Evolutionary conservation across 2,329 filamentous ascomycete species (phyloP).

Genomic region (Ophiostoma perfectum): DNA sequence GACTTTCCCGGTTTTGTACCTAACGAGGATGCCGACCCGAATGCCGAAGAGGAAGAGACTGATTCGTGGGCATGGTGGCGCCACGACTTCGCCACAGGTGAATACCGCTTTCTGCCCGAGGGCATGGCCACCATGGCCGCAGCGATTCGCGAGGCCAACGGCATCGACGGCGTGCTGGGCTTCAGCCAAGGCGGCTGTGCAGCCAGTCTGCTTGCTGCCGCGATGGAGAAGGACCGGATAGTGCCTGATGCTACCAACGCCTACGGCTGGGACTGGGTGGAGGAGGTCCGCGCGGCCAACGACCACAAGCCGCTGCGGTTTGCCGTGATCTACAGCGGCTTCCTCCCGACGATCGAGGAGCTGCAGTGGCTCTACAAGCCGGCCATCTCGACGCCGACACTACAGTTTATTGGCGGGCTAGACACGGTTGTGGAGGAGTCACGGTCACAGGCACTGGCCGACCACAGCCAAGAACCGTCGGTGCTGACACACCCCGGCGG

Average conservation of each 20-base stretch:
- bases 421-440: conserved; percentile 84
- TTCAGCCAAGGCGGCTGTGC: conserved; percentile 76
- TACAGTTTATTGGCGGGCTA: conserved; percentile 77
- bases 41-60: conserved; percentile 33
- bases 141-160: conserved; percentile 56
- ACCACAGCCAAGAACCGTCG: conserved; percentile 53
- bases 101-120: conserved; percentile 64
- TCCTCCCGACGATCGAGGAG: conserved; percentile 56
- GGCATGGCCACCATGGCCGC: conserved; percentile 61
- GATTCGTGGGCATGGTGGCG: conserved; percentile 82
- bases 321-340: conserved; percentile 71
- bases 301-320: conserved; percentile 53
- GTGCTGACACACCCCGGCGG: conserved; percentile 75
- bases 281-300: conserved; percentile 47
- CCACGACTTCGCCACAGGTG: conserved; percentile 57
- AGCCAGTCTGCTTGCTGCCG: conserved; percentile 64
- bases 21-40: conserved; percentile 24
- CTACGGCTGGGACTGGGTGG: conserved; percentile 39
- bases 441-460: conserved; percentile 61
- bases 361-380: conserved; percentile 71
- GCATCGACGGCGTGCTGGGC: conserved; percentile 72
- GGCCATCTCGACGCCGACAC: conserved; percentile 65
- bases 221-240: conserved; percentile 53
- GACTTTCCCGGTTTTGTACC: conserved; percentile 65
- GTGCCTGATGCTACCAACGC: conserved; percentile 14